A percentile compares a stretch with the other conserved stretches of the same genome.
Evolutionary conservation across 2,329 filamentous ascomycete species (phyloP).

Genomic region (Cytospora leucostoma): DNA sequence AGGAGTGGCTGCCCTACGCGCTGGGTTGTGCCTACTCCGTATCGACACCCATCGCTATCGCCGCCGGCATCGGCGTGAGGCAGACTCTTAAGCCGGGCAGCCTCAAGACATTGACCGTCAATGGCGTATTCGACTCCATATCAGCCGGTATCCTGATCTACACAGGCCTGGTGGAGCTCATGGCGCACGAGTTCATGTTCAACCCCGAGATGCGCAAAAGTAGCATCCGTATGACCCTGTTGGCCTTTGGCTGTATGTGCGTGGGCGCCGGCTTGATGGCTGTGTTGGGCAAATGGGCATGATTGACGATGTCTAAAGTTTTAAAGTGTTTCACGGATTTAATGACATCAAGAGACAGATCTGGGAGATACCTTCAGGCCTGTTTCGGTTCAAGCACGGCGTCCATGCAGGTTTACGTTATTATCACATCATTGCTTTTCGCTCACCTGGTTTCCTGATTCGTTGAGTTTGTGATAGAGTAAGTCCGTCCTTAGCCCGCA

Average conservation of each 20-base stretch:
- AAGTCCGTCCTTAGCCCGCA: conserved; percentile 7
- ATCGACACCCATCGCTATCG: conserved; percentile 54
- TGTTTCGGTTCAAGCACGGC: neutral
- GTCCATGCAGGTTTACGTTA: conserved; percentile 10
- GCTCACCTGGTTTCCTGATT: neutral
- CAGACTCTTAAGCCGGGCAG: conserved; percentile 39
- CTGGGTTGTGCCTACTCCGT: conserved; percentile 51
- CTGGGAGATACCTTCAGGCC: neutral
- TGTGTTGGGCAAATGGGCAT: conserved; percentile 53
- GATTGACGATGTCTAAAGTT: conserved; percentile 16
- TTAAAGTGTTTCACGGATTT: neutral
- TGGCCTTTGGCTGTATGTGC: conserved; percentile 43
- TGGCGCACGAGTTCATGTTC: conserved; percentile 53
- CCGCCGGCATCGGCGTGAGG: conserved; percentile 47
- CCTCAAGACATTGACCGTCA: conserved; percentile 45
- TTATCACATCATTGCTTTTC: conserved; percentile 5
- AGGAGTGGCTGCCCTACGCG: conserved; percentile 50
- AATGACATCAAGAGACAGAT: neutral
- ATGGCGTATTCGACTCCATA: conserved; percentile 48
- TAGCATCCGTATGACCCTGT: conserved; percentile 40
- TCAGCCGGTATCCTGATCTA: conserved; percentile 53
- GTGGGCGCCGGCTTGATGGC: conserved; percentile 50
- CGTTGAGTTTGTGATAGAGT: conserved; percentile 12
- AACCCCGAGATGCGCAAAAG: conserved; percentile 41
- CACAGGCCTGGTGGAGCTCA: conserved; percentile 50